phyloP scores from a whole-genome alignment of 1,284 basidiomycete genomes.

The Sporisorium scitamineum region DNA sequence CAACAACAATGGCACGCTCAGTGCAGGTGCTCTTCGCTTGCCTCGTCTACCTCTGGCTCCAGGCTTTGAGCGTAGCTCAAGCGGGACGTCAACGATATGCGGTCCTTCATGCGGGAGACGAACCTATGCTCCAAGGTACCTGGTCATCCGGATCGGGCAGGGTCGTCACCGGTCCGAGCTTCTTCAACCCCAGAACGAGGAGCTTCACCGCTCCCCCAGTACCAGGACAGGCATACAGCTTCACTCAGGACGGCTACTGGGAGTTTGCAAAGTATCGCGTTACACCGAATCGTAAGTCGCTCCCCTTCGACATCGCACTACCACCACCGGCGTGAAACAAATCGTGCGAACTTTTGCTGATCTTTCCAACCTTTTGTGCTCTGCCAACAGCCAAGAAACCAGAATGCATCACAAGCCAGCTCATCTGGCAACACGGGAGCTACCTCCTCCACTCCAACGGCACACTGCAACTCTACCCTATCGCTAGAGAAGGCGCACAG shows the following conservation, averaged over 20 bases:
- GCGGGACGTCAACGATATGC: constrained; percentile 44
- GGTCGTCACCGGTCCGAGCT: constrained; percentile 60
- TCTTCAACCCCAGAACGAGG: constrained; percentile 64
- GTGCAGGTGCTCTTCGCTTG: constrained; percentile 17
- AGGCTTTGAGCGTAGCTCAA: constrained; percentile 8
- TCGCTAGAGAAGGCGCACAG: constrained; percentile 44
- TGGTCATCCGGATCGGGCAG: constrained; percentile 63
- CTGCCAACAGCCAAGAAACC: constrained; percentile 40
- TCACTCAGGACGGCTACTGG: constrained; percentile 67
- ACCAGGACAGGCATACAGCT: constrained; percentile 66
- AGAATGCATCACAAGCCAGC: constrained; percentile 59
- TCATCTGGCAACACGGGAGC: constrained; percentile 69
- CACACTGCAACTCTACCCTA: constrained; percentile 40
- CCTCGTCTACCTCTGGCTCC: constrained; percentile 11
- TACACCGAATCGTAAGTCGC: constrained; percentile 53
- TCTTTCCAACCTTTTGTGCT: not conserved
- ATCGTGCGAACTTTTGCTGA: not conserved
- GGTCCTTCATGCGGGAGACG: constrained; percentile 33
- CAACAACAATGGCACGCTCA: constrained; percentile 17
- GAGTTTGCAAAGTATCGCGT: constrained; percentile 66
- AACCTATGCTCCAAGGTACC: constrained; percentile 55
- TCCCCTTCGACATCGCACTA: not conserved
- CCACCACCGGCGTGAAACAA: not conserved
- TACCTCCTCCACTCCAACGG: constrained; percentile 59
- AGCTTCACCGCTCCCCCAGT: constrained; percentile 62